Evolutionary conservation across 2,329 filamentous ascomycete species (phyloP).

Genomic region (Cercospora sp.): DNA sequence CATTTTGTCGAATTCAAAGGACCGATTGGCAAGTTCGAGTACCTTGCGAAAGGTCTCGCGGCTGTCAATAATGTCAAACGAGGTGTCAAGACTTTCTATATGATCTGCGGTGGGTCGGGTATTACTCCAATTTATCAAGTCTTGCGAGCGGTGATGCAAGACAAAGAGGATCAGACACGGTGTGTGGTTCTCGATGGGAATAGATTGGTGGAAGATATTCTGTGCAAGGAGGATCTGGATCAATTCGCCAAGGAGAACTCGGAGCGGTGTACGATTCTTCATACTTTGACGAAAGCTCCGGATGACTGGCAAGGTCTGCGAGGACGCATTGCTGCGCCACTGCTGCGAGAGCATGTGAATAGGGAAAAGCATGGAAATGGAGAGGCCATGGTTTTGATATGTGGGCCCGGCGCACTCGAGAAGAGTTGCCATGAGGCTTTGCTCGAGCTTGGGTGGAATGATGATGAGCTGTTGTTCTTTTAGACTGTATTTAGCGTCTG

Average conservation of each 20-base stretch:
- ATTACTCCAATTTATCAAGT: constrained; percentile 92
- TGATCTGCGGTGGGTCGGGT: constrained; percentile 87
- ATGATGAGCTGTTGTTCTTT: constrained; percentile 75
- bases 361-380: constrained; percentile 41
- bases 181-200: constrained; percentile 81
- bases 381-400: constrained; percentile 68
- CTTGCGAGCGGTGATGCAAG: constrained; percentile 68
- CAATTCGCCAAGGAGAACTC: constrained; percentile 55
- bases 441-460: constrained; percentile 66
- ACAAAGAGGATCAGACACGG: constrained; percentile 61
- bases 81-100: constrained; percentile 67
- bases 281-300: constrained; percentile 66
- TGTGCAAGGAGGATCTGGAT: constrained; percentile 74
- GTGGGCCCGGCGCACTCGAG: constrained; percentile 76
- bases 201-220: constrained; percentile 73
- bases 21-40: constrained; percentile 82
- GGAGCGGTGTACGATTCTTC: constrained; percentile 62
- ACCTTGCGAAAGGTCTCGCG: constrained; percentile 67
- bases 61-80: constrained; percentile 58
- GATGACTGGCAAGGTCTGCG: constrained; percentile 66
- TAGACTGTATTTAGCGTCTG: constrained; percentile 39
- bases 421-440: constrained; percentile 61
- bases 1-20: constrained; percentile 82
- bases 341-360: constrained; percentile 61
- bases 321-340: constrained; percentile 64